A percentile compares a stretch with the other conserved stretches of the same genome.
Evolutionary conservation across 1,284 basidiomycete species (phyloP).

Genomic region (Chalciporus piperatoides): DNA sequence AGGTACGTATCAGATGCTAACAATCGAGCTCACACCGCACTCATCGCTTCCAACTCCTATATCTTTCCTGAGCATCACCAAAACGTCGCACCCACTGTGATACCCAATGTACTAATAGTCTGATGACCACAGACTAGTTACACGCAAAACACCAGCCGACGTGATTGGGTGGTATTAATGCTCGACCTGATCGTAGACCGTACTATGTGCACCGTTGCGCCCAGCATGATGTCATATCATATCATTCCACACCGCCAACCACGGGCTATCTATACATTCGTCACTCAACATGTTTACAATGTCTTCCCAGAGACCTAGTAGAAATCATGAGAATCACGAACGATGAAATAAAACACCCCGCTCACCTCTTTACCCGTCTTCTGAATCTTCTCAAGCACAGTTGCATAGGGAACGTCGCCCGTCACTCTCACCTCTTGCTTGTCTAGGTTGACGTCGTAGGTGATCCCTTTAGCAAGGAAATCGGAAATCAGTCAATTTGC

Average conservation of each 20-base stretch:
- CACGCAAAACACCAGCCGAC: no score
- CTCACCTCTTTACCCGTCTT: slow-evolving; percentile 83
- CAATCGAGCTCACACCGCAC: no score
- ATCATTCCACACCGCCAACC: neutral
- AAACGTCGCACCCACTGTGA: no score
- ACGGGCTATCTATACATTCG: neutral
- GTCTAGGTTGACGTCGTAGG: slow-evolving; percentile 61
- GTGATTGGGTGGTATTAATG: no score
- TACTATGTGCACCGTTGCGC: neutral
- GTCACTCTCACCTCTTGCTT: slow-evolving; percentile 72
- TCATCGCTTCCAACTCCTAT: no score
- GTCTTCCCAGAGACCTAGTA: slow-evolving; percentile 4
- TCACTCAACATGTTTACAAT: neutral
- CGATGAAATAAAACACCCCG: neutral
- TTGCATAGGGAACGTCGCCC: slow-evolving; percentile 61
- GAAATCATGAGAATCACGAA: neutral
- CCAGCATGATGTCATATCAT: neutral
- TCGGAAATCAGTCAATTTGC: slow-evolving; percentile 2
- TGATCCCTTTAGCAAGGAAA: slow-evolving; percentile 42
- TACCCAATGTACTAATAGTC: no score
- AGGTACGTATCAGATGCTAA: no score
- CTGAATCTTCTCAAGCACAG: slow-evolving; percentile 69
- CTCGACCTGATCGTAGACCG: no score
- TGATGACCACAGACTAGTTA: no score
- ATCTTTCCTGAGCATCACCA: no score